These are phyloP conservation scores for Gymnopilus dilepis DNA, from an alignment of 768 basidiomycete genomes.

Conservation along the genomic window DNA sequence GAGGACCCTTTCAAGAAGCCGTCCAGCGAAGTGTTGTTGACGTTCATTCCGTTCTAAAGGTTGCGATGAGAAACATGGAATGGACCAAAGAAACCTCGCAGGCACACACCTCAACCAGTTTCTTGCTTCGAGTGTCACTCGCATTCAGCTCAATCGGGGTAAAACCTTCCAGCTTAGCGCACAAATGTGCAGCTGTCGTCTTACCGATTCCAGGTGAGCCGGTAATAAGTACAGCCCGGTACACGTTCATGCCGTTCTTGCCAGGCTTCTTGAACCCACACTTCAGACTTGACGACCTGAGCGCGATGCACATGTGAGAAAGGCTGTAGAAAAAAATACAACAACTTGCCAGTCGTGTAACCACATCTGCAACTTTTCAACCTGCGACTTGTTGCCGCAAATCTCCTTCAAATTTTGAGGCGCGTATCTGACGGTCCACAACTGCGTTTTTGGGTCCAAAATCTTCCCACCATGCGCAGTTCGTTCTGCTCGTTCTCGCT, in stretches of 20 bases:
- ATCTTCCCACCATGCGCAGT: constrained; percentile 31
- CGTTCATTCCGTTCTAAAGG: constrained; percentile 81
- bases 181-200: constrained; percentile 93
- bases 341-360: constrained; percentile 82
- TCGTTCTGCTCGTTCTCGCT: constrained; percentile 62
- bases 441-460: constrained; percentile 60
- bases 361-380: constrained; percentile 91
- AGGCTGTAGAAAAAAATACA: neutral
- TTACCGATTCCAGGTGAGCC: constrained; percentile 98
- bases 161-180: constrained; percentile 89
- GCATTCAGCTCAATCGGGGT: constrained; percentile 96
- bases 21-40: constrained; percentile 88
- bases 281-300: constrained; percentile 77
- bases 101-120: constrained; percentile 82
- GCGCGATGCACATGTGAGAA: neutral
- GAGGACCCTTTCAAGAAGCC: constrained; percentile 74
- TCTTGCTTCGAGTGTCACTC: constrained; percentile 94
- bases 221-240: constrained; percentile 86
- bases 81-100: neutral
- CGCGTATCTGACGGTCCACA: constrained; percentile 97
- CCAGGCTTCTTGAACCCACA: constrained; percentile 92
- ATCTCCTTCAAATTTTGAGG: constrained; percentile 87
- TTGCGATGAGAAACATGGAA: neutral
- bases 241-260: constrained; percentile 85
- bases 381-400: constrained; percentile 91